Evolutionary conservation across 192 early-diverging fungal genomes (phyloP), one percentile per base, ranked within the genome.

Genomic region (Rhizophagus sp.): DNA sequence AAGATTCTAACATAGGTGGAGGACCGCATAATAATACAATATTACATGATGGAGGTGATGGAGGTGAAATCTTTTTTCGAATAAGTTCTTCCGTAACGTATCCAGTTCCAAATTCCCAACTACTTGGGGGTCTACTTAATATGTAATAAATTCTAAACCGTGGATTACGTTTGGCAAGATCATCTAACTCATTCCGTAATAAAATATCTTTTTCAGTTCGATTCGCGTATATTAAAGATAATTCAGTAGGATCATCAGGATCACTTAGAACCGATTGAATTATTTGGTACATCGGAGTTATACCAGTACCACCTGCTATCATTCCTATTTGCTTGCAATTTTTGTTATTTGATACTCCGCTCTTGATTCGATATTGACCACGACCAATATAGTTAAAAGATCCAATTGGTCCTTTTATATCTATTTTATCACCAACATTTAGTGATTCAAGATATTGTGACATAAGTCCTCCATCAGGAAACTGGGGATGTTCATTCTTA

Each of bases 281-380:
- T 63, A 97, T 81, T 85, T 97, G 96, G 68, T 92, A 81, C 88
- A 93, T 92, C 13, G 95, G 95, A 25, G 95, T 95, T 69, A 97
- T 93, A 17, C 93, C 95, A 22, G 93, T 92, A n/a, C 96, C 96
- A 50, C 95, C 95, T 25, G 92, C 93, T 80, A 97, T 88, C 91
- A 96, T 87, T 41, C 90, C 93, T 47, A 97, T 88, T 76, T 93
- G 86, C 44, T 88, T 83, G 65, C 86, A 86, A 13, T 49, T 67
- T 1, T 65, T 10, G 27, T 78, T 10, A 34, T 78, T 61, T 1
- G 75, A 49, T 61, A n/a, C 17, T 64, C 62, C 47, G 19, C 17
- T 52, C 41, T 22, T 50, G 4, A 62, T 49, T 64, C 8, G 25
- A 47, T 83, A 84, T 47, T 68, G 64, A 25, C 87, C 83, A 75